phyloP scores from a whole-genome alignment of 2,329 filamentous ascomycete species.

The Graphilbum ipis-grandicollis region DNA sequence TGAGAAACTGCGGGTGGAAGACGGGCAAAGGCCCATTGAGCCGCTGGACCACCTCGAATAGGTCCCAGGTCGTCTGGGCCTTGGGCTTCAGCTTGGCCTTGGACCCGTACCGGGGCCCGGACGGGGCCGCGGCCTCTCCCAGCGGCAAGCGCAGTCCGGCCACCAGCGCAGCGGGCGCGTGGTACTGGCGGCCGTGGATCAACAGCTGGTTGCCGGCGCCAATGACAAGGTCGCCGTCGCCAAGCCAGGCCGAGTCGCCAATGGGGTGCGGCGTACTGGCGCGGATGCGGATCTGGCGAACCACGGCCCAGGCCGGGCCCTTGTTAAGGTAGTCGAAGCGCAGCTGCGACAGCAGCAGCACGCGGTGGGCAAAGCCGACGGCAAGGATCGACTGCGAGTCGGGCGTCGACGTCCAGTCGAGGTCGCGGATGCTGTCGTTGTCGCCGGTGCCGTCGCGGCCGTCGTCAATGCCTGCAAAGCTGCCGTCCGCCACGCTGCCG shows the following conservation, averaged over 20 bases:
- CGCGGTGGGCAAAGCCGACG: slow-evolving; percentile 78
- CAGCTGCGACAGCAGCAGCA: slow-evolving; percentile 70
- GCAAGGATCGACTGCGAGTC: slow-evolving; percentile 78
- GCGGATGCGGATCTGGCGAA: slow-evolving; percentile 66
- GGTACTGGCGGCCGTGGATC: slow-evolving; percentile 61
- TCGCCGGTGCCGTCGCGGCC: background rate
- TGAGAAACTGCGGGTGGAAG: slow-evolving; percentile 83
- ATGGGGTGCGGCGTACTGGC: slow-evolving; percentile 79
- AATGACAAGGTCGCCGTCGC: slow-evolving; percentile 69
- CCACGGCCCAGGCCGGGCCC: slow-evolving; percentile 74
- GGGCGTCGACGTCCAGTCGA: slow-evolving; percentile 88
- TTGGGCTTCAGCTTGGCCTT: too few species aligned
- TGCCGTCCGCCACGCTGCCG: slow-evolving; percentile 45
- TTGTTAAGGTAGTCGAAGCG: slow-evolving; percentile 84
- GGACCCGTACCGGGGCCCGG: too few species aligned
- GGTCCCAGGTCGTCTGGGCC: slow-evolving; percentile 40
- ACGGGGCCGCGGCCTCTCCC: slow-evolving; percentile 1
- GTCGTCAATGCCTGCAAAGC: slow-evolving; percentile 8
- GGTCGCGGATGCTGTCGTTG: slow-evolving; percentile 61
- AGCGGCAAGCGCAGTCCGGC: slow-evolving; percentile 30
- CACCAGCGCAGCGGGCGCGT: slow-evolving; percentile 41
- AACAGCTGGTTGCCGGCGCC: slow-evolving; percentile 86
- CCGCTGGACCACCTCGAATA: slow-evolving; percentile 68
- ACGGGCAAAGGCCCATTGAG: slow-evolving; percentile 77
- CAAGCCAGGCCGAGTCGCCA: slow-evolving; percentile 83